Evolutionary conservation across 495 filamentous ascomycete species (phyloP).

Genomic region (Penicillium canescens): DNA sequence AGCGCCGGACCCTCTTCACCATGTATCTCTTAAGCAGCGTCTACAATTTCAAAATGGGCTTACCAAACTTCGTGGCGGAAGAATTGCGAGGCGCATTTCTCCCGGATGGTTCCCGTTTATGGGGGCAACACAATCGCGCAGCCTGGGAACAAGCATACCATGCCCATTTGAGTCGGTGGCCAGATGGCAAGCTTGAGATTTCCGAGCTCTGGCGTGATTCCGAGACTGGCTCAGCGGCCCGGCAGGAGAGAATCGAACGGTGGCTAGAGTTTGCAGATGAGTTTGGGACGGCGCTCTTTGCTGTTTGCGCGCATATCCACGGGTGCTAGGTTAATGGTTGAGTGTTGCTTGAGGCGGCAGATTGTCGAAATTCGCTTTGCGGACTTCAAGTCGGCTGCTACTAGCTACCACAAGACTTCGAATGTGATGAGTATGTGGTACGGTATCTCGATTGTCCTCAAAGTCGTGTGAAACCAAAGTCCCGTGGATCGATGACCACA

Average conservation of each 20-base stretch:
- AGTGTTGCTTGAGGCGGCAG: too few relatives aligned
- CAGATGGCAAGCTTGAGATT: slow-evolving; percentile 37
- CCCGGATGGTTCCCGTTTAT: slow-evolving; percentile 35
- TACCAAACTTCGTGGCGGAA: slow-evolving; percentile 43
- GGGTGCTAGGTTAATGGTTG: slow-evolving; percentile 30
- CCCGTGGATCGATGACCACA: too few relatives aligned
- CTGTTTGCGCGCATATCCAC: slow-evolving; percentile 29
- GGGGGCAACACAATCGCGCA: slow-evolving; percentile 33
- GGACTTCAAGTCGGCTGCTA: too few relatives aligned
- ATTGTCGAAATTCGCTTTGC: too few relatives aligned
- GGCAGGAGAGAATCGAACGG: slow-evolving; percentile 21
- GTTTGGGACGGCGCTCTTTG: slow-evolving; percentile 35
- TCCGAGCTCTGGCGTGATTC: slow-evolving; percentile 41
- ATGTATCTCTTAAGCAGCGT: slow-evolving; percentile 53
- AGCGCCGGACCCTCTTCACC: slow-evolving; percentile 43
- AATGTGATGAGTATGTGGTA: too few relatives aligned
- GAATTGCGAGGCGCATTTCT: slow-evolving; percentile 36
- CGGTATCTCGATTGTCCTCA: too few relatives aligned
- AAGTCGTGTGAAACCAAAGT: too few relatives aligned
- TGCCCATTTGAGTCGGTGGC: slow-evolving; percentile 36
- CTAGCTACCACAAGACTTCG: too few relatives aligned
- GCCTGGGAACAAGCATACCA: slow-evolving; percentile 44
- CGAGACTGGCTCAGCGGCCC: slow-evolving; percentile 11
- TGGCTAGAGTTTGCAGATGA: slow-evolving; percentile 30
- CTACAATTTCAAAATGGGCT: slow-evolving; percentile 33